Conservation (phyloP, 306 rosid species). For the Cucurbita pepo region DNA sequence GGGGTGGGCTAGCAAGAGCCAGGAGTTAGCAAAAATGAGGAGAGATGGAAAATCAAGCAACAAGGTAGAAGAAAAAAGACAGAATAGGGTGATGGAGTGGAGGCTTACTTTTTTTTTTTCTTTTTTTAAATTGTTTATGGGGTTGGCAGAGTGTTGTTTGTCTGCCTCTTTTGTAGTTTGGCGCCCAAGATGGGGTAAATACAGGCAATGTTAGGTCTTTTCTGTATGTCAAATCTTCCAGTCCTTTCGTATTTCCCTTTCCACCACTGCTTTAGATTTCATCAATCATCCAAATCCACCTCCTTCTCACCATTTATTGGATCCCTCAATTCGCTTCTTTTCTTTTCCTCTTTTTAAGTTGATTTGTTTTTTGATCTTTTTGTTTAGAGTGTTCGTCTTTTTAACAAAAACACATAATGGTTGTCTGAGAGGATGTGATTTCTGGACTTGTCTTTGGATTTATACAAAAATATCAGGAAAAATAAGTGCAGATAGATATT, state of each 20-base stretch:
- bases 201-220: slow-evolving; percentile 6
- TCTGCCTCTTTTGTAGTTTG: slow-evolving; percentile 1
- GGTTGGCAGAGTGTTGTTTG: background rate
- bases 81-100: background rate
- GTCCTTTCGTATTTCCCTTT: slow-evolving; percentile 10
- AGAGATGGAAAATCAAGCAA: background rate
- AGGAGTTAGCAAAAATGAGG: background rate
- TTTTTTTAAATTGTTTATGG: background rate
- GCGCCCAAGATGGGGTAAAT: slow-evolving; percentile 1
- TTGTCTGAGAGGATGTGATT: background rate
- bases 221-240: slow-evolving; percentile 3
- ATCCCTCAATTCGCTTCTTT: background rate
- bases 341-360: background rate
- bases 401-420: background rate
- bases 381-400: background rate
- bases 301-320: background rate
- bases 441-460: background rate
- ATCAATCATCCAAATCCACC: slow-evolving; percentile 7
- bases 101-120: background rate
- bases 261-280: slow-evolving; percentile 11
- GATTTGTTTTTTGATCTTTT: background rate
- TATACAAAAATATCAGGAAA: no score
- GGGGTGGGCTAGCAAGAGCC: background rate
- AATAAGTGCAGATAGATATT: background rate
- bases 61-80: background rate